Evolutionary conservation across 768 basidiomycete genomes (phyloP).

Genomic region (Thelephora ganbajun): DNA sequence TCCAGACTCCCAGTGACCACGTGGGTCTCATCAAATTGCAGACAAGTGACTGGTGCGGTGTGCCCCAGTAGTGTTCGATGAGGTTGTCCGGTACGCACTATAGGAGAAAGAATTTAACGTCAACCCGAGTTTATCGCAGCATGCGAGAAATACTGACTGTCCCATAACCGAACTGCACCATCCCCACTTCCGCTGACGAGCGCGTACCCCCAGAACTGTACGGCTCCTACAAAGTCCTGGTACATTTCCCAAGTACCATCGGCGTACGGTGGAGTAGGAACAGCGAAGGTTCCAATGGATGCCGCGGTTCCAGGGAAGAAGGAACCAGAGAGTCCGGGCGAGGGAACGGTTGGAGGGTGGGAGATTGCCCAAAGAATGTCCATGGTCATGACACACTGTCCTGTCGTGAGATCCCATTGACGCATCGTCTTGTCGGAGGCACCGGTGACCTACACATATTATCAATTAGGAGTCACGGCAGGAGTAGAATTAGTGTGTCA

Average conservation of each 20-base stretch:
- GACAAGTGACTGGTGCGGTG: constrained; percentile 82
- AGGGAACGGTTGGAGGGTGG: constrained; percentile 45
- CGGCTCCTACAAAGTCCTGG: constrained; percentile 92
- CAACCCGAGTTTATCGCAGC: neutral
- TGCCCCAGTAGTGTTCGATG: constrained; percentile 90
- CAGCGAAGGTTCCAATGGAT: constrained; percentile 52
- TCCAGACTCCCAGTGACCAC: constrained; percentile 89
- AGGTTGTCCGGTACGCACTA: constrained; percentile 96
- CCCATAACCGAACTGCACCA: constrained; percentile 98
- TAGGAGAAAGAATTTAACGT: constrained; percentile 4
- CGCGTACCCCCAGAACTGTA: constrained; percentile 98
- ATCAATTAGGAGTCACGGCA: neutral
- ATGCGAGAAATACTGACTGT: constrained; percentile 56
- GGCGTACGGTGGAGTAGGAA: constrained; percentile 76
- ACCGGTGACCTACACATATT: constrained; percentile 71
- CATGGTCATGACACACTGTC: constrained; percentile 98
- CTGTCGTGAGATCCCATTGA: constrained; percentile 95
- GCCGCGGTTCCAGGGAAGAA: constrained; percentile 40
- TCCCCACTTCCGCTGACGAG: constrained; percentile 95
- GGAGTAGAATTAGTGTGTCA: neutral
- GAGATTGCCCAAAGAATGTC: constrained; percentile 99
- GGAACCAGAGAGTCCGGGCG: constrained; percentile 25
- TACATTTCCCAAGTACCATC: constrained; percentile 94
- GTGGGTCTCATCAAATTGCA: constrained; percentile 94
- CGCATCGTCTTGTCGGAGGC: constrained; percentile 97